phyloP scores from a whole-genome alignment of 2,329 filamentous ascomycete species.

The Chrysoporthe austroafricana region DNA sequence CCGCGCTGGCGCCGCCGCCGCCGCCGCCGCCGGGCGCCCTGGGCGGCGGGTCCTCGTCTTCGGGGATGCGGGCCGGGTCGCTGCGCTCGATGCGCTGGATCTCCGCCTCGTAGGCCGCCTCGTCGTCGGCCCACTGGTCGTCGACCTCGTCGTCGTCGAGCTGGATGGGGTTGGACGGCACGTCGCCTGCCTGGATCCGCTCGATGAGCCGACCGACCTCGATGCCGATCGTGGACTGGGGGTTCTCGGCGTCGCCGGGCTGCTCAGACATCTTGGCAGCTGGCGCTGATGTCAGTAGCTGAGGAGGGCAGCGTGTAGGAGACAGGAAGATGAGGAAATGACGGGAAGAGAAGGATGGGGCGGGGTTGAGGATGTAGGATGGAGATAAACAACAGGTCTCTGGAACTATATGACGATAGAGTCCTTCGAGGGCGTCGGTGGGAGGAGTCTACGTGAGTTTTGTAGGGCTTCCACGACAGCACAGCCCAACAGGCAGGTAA shows the following conservation, averaged over 20 bases:
- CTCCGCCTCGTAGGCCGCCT: slow-evolving; percentile 21
- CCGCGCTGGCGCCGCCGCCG: not conserved
- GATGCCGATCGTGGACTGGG: not conserved
- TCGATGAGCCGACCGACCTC: not conserved
- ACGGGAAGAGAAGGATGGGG: no score
- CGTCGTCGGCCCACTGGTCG: slow-evolving; percentile 23
- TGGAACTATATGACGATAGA: no score
- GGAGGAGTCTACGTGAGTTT: no score
- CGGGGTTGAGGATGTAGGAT: no score
- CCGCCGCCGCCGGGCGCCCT: not conserved
- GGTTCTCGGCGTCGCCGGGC: not conserved
- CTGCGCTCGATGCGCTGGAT: slow-evolving; percentile 16
- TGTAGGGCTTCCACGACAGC: no score
- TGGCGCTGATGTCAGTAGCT: not conserved
- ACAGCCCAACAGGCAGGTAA: no score
- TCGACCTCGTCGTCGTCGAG: slow-evolving; percentile 21
- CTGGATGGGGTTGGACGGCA: slow-evolving; percentile 12
- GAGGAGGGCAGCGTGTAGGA: no score
- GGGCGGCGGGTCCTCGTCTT: not conserved
- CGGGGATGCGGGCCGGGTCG: slow-evolving; percentile 15
- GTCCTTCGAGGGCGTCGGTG: no score
- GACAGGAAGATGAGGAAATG: no score
- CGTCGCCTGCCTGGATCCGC: slow-evolving; percentile 1
- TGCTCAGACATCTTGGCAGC: not conserved
- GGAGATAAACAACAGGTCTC: no score